Percentiles rank a stretch among this genome's conserved stretches.
phyloP scores from a whole-genome alignment of 2,329 filamentous ascomycete genomes.

The Claviceps capensis region DNA sequence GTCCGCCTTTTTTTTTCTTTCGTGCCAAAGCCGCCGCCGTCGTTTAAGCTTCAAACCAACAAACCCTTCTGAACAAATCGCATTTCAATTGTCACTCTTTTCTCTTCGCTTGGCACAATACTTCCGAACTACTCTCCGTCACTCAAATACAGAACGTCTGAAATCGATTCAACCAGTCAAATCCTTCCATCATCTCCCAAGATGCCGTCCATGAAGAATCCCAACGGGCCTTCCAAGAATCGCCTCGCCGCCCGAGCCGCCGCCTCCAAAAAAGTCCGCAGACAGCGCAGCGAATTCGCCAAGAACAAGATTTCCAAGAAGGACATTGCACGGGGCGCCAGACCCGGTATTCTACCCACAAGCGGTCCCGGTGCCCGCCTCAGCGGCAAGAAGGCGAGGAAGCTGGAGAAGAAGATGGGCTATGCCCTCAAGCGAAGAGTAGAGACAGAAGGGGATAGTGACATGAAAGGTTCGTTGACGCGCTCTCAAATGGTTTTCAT shows the following conservation, averaged over 20 bases:
- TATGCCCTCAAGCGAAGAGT: slow-evolving; percentile 39
- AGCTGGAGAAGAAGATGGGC: slow-evolving; percentile 39
- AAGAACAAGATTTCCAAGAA: slow-evolving; percentile 26
- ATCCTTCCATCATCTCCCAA: background rate
- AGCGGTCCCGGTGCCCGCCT: slow-evolving; percentile 38
- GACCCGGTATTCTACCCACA: slow-evolving; percentile 38
- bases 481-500: too few relatives aligned
- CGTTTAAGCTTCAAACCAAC: too few relatives aligned
- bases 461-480: slow-evolving; percentile 29
- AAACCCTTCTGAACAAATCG: too few relatives aligned
- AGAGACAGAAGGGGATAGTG: slow-evolving; percentile 34
- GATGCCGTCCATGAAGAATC: slow-evolving; percentile 45
- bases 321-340: slow-evolving; percentile 34
- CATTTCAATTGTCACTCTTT: too few relatives aligned
- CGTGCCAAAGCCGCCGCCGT: too few relatives aligned
- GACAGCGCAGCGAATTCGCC: slow-evolving; percentile 26
- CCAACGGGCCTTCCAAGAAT: slow-evolving; percentile 42
- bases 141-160: too few relatives aligned
- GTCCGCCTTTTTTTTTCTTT: too few relatives aligned
- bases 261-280: slow-evolving; percentile 28
- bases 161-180: too few relatives aligned
- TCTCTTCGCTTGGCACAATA: too few relatives aligned
- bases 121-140: too few relatives aligned
- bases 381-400: slow-evolving; percentile 42
- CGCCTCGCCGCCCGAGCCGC: slow-evolving; percentile 32